Evolutionary conservation across 257 asterid genomes (phyloP).

Genomic region (Solanum gracilifrons): DNA sequence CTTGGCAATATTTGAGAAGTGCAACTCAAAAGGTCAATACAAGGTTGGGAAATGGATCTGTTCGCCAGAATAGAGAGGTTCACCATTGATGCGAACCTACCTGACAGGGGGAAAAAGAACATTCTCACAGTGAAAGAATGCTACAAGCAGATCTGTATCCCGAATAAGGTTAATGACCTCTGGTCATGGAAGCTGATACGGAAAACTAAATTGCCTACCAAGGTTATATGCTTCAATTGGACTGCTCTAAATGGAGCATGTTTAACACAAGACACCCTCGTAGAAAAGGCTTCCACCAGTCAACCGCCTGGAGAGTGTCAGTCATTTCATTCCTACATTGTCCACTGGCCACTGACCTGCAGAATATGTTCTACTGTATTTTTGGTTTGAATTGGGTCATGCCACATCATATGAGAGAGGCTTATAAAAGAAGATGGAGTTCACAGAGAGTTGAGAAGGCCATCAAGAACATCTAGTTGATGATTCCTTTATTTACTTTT

Average conservation of each 20-base stretch:
- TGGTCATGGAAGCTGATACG: not conserved
- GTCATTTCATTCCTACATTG: not conserved
- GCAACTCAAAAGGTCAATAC: not conserved
- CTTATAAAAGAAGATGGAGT: not conserved
- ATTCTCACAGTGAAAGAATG: not conserved
- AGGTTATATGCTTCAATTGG: not conserved
- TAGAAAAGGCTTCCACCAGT: not conserved
- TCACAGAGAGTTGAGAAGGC: not conserved
- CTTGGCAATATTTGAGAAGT: not conserved
- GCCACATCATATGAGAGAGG: not conserved
- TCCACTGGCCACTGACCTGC: not conserved
- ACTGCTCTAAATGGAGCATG: not conserved
- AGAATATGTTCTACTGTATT: not conserved
- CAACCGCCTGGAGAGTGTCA: not conserved
- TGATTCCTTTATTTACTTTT: not conserved
- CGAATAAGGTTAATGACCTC: not conserved
- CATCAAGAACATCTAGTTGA: not conserved
- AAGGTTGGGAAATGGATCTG: not conserved
- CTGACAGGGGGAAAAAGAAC: not conserved
- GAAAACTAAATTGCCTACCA: not conserved
- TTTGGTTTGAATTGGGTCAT: not conserved
- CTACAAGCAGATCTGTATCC: not conserved
- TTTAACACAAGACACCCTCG: not conserved
- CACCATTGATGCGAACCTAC: not conserved
- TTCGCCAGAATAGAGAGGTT: not conserved